Percentiles rank a stretch among this genome's conserved stretches.
Evolutionary conservation across 106 monocot species (phyloP).

Genomic region (Dendrobium chrysotoxum): DNA sequence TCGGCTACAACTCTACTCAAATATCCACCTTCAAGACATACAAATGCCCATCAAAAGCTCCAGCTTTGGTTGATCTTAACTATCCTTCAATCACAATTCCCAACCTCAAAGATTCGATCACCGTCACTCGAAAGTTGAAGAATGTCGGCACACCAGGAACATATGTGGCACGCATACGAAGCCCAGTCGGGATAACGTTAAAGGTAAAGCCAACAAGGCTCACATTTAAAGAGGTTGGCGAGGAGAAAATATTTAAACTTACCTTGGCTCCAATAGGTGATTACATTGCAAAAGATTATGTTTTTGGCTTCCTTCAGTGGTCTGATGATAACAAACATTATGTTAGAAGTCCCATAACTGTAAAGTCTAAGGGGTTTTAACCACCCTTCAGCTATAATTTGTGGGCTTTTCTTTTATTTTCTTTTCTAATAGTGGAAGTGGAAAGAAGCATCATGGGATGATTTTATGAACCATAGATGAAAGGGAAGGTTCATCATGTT

Average conservation of each 20-base stretch:
- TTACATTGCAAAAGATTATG: slow-evolving; percentile 12
- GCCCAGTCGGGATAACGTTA: slow-evolving; percentile 32
- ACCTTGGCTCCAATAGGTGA: slow-evolving; percentile 5
- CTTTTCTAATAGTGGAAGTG: background rate
- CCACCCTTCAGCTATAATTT: background rate
- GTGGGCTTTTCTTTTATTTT: background rate
- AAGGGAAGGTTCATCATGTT: too few species aligned
- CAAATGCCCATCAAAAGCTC: slow-evolving; percentile 20
- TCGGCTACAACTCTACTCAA: slow-evolving; percentile 54
- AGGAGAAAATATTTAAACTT: slow-evolving; percentile 45
- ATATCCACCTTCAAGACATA: slow-evolving; percentile 16
- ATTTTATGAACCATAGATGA: background rate
- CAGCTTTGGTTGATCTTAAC: slow-evolving; percentile 28
- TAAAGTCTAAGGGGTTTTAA: slow-evolving; percentile 3
- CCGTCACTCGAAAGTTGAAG: slow-evolving; percentile 37
- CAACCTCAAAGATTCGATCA: slow-evolving; percentile 12
- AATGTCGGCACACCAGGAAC: slow-evolving; percentile 58
- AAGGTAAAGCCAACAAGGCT: slow-evolving; percentile 29
- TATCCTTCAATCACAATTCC: slow-evolving; percentile 51
- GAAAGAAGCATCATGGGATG: background rate
- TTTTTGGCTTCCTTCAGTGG: slow-evolving; percentile 50
- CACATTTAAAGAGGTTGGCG: slow-evolving; percentile 28
- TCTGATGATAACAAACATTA: slow-evolving; percentile 38
- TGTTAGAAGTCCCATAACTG: slow-evolving; percentile 42
- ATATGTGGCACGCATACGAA: slow-evolving; percentile 19